phyloP scores from a whole-genome alignment of 768 basidiomycete species.

The Candolleomyces aberdarensis region DNA sequence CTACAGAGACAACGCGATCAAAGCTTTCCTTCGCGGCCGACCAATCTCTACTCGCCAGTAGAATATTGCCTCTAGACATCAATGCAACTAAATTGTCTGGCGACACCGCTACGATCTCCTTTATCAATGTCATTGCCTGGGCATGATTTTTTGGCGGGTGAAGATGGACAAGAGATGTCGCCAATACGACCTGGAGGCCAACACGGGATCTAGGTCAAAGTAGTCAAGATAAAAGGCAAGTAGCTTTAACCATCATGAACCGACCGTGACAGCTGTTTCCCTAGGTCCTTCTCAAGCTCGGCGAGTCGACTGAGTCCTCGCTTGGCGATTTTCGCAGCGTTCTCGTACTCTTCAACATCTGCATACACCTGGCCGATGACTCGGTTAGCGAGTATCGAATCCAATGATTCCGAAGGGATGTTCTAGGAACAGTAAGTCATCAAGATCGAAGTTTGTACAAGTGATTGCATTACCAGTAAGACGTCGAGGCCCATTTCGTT shows the following conservation, averaged over 20 bases:
- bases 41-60: constrained; percentile 66
- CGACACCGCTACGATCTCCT: constrained; percentile 62
- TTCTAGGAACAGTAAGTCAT: constrained; percentile 38
- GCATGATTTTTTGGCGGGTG: constrained; percentile 89
- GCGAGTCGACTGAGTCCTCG: constrained; percentile 58
- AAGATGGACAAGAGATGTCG: constrained; percentile 76
- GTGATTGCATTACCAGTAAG: constrained; percentile 50
- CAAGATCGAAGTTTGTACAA: constrained; percentile 6
- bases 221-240: not conserved
- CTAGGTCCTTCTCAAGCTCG: constrained; percentile 53
- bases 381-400: constrained; percentile 66
- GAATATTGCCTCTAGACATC: constrained; percentile 73
- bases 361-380: constrained; percentile 65
- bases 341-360: constrained; percentile 68
- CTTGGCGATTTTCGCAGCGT: constrained; percentile 69
- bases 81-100: constrained; percentile 63
- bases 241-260: not conserved
- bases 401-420: constrained; percentile 43
- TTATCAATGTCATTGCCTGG: constrained; percentile 71
- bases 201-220: constrained; percentile 49
- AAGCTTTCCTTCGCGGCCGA: constrained; percentile 63
- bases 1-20: constrained; percentile 46
- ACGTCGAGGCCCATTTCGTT: constrained; percentile 42
- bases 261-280: constrained; percentile 48
- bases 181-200: constrained; percentile 69